Percentiles rank a stretch among this genome's conserved stretches.
phyloP scores from a whole-genome alignment of 768 basidiomycete species.

The Hortiboletus campestris region DNA sequence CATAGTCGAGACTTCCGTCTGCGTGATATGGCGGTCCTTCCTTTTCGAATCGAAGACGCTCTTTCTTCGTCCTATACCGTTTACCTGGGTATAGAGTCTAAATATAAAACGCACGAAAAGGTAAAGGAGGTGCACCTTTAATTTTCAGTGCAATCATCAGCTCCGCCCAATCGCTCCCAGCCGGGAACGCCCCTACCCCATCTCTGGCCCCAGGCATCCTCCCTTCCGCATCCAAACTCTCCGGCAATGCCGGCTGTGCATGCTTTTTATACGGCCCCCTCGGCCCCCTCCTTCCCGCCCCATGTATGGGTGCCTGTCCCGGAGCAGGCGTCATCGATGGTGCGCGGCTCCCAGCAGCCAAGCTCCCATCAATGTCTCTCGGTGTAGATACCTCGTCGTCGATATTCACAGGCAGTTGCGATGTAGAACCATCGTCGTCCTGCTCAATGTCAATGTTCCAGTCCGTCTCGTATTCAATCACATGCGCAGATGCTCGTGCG shows the following conservation, averaged over 20 bases:
- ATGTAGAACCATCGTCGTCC: slow-evolving; percentile 42
- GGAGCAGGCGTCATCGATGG: slow-evolving; percentile 41
- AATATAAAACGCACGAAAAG: not conserved
- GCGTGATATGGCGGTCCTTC: slow-evolving; percentile 65
- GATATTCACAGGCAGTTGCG: slow-evolving; percentile 29
- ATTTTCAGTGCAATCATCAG: slow-evolving; percentile 72
- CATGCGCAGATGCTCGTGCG: slow-evolving; percentile 62
- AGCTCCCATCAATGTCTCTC: slow-evolving; percentile 47
- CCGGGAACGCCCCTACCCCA: slow-evolving; percentile 70
- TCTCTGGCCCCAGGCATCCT: slow-evolving; percentile 75
- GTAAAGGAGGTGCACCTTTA: slow-evolving; percentile 48
- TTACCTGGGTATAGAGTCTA: slow-evolving; percentile 42
- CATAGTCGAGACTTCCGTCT: slow-evolving; percentile 81
- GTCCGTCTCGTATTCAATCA: slow-evolving; percentile 79
- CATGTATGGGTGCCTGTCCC: slow-evolving; percentile 4
- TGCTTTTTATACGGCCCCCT: slow-evolving; percentile 57
- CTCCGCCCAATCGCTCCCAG: slow-evolving; percentile 68
- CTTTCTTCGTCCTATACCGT: slow-evolving; percentile 78
- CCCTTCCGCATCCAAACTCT: slow-evolving; percentile 65
- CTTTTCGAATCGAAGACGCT: slow-evolving; percentile 72
- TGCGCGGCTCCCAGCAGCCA: slow-evolving; percentile 45
- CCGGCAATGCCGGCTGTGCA: slow-evolving; percentile 38
- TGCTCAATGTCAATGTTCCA: slow-evolving; percentile 82
- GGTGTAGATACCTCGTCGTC: slow-evolving; percentile 41
- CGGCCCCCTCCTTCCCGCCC: slow-evolving; percentile 39